These are phyloP conservation scores for Penicillium daleae DNA, from an alignment of 495 filamentous ascomycete genomes.

Conservation along the genomic window DNA sequence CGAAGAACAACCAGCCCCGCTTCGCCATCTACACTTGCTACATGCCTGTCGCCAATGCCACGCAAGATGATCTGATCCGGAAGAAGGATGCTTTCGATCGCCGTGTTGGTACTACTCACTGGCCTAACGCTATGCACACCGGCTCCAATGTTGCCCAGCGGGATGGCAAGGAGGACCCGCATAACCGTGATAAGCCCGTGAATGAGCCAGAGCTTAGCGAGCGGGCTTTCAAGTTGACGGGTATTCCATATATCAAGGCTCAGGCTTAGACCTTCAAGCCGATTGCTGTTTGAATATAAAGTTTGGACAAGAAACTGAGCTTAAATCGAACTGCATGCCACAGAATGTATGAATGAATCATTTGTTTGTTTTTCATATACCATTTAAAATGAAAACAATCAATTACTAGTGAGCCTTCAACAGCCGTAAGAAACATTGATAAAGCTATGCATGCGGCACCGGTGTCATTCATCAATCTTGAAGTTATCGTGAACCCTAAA, in stretches of 20 bases:
- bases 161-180: constrained; percentile 33
- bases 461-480: no score
- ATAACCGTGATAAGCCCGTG: constrained; percentile 30
- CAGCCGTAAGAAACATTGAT: no score
- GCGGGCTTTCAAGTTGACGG: constrained; percentile 39
- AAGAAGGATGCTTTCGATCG: constrained; percentile 45
- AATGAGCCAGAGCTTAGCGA: constrained; percentile 36
- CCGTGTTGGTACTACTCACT: constrained; percentile 40
- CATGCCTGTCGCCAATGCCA: constrained; percentile 41
- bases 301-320: background rate
- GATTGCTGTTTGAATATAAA: constrained; percentile 2
- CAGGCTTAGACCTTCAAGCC: background rate
- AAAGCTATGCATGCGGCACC: no score
- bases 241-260: constrained; percentile 39
- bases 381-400: background rate
- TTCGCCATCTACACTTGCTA: constrained; percentile 43
- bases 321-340: background rate
- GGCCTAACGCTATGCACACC: constrained; percentile 42
- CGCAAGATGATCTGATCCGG: constrained; percentile 36
- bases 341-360: background rate
- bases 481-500: no score
- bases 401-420: no score
- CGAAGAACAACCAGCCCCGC: constrained; percentile 26
- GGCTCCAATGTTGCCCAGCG: constrained; percentile 38
- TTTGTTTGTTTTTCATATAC: background rate